Evolutionary conservation across 768 basidiomycete genomes (phyloP), one percentile per base, ranked within the genome.

Genomic region (Boletus sensibilis): DNA sequence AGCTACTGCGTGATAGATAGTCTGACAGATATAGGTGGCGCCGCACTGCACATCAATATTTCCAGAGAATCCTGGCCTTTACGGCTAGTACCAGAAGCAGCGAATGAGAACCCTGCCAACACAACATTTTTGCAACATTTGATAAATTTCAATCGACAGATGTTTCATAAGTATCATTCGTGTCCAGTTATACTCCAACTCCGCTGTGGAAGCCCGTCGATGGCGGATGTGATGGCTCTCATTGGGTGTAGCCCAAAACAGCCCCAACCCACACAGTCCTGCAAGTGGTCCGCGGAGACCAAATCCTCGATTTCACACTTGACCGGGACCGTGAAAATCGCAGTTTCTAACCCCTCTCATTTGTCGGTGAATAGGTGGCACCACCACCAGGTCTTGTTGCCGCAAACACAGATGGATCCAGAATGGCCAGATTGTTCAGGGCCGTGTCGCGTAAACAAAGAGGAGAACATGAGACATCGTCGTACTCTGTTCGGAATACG

Each of bases 211-310:
- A 52, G 61, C 50, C 65, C 67, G 65, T 64, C 63, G 44, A 65
- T 29, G 63, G 42, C 56, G 60, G 64, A 57, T 35, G 46, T 53
- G 60, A 64, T 56, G 50, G 46, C 52, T 57, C 67, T 40, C 54
- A 46, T 54, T 54, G 55, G 40, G 37, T 40, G 57, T 12, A 33
- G 25, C 41, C 55, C 46, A 35, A 58, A 67, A 59, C 56, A 55
- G 40, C 54, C 44, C 41, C 50, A 55, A 61, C 64, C 56, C 58
- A 64, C 56, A 48, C 53, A 54, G 29, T 52, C 45, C 54, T 56
- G 21, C 57, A 40, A 46, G 23, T 51, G 41, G 55, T 72, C 70
- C 70, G 64, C 65, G 68, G 70, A 64, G 48, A n/a, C 56, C 31
- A 51, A 42, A 34, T 13, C 11, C 41, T 39, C 21, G 27, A 61